Conservation (phyloP, 257 asterid species). For the Eucommia ulmoides region DNA sequence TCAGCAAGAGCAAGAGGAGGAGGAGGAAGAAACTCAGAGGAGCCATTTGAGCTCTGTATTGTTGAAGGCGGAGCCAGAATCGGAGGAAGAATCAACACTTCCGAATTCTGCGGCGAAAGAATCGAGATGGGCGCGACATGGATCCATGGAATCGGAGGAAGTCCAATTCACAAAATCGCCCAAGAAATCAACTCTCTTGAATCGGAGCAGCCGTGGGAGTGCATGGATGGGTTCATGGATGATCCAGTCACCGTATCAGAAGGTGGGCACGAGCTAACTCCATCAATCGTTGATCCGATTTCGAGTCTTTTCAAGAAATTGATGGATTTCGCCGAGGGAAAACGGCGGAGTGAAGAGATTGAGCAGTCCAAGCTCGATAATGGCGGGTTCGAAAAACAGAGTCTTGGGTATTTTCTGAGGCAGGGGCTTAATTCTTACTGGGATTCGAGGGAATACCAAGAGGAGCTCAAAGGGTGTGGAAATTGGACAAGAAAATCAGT, state of each 20-base stretch:
- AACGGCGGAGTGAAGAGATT: conserved; percentile 4
- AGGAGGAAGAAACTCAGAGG: conserved; percentile 14
- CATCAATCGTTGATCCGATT: conserved; percentile 45
- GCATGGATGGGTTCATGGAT: conserved; percentile 44
- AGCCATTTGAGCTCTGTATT: conserved; percentile 40
- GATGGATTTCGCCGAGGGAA: conserved; percentile 59
- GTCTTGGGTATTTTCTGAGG: conserved; percentile 51
- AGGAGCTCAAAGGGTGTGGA: conserved; percentile 12
- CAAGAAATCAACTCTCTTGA: conserved; percentile 21
- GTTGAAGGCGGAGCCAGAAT: conserved; percentile 72
- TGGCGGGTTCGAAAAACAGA: conserved; percentile 13
- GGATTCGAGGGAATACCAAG: conserved; percentile 12
- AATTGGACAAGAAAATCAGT: conserved; percentile 39
- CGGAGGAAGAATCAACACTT: conserved; percentile 74
- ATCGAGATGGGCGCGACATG: conserved; percentile 89
- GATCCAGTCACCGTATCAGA: conserved; percentile 54
- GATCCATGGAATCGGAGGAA: conserved; percentile 86
- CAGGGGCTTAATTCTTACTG: conserved; percentile 50
- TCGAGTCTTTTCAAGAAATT: conserved; percentile 39
- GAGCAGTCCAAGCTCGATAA: conserved; percentile 8
- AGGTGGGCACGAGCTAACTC: conserved; percentile 39
- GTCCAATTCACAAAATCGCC: conserved; percentile 68
- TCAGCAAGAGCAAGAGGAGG: no score
- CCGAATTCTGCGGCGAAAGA: conserved; percentile 63
- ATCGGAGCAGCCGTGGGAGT: conserved; percentile 73